Percentiles rank a stretch among this genome's conserved stretches.
phyloP scores from a whole-genome alignment of 768 basidiomycete genomes.

The Trametes cubensis region DNA sequence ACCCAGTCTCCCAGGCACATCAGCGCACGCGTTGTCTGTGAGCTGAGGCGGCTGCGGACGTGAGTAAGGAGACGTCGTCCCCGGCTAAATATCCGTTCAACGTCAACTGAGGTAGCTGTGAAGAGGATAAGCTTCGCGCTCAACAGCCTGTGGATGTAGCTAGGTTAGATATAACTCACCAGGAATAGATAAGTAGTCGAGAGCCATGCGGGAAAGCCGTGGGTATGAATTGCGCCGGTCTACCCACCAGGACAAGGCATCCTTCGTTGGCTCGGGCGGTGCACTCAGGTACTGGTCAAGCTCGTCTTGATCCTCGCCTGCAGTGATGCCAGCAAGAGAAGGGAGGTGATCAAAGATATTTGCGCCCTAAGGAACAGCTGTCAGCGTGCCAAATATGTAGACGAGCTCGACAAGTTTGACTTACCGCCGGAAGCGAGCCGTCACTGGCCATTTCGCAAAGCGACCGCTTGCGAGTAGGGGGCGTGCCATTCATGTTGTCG shows the following conservation, averaged over 20 bases:
- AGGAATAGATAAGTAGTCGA: constrained; percentile 33
- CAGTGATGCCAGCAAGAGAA: neutral
- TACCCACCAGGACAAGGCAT: constrained; percentile 38
- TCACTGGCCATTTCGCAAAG: no score
- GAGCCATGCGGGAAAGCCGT: constrained; percentile 37
- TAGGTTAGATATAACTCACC: neutral
- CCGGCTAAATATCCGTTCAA: constrained; percentile 35
- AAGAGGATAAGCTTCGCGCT: neutral
- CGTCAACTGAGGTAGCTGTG: constrained; percentile 36
- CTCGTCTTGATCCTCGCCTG: constrained; percentile 30
- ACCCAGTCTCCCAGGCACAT: constrained; percentile 39
- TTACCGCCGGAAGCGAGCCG: no score
- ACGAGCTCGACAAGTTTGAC: no score
- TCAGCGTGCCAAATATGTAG: no score
- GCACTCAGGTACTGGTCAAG: constrained; percentile 35
- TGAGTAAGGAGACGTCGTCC: constrained; percentile 35
- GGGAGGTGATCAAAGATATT: constrained; percentile 39
- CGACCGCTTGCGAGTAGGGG: no score
- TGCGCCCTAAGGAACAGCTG: no score
- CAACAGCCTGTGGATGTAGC: neutral
- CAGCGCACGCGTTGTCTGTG: constrained; percentile 34
- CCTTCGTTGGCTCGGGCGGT: constrained; percentile 28
- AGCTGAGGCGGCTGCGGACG: constrained; percentile 30
- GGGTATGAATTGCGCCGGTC: constrained; percentile 31
- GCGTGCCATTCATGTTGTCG: neutral